phyloP scores from a whole-genome alignment of 2,329 filamentous ascomycete genomes.

The Ceratocystis eucalypticola region DNA sequence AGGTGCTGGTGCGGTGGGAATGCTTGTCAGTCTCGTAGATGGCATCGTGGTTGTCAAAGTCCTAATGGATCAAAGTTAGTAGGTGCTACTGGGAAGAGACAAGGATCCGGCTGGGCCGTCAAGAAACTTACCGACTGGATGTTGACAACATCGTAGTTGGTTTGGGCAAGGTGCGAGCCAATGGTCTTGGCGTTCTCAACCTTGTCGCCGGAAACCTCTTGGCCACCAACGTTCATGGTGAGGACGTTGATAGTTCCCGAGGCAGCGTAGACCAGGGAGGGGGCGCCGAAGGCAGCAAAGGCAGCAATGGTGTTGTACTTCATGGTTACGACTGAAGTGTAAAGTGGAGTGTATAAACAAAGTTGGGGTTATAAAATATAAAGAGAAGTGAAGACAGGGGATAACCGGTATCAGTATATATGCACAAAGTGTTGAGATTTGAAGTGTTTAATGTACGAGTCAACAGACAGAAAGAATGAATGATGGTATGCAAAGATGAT shows the following conservation, averaged over 20 bases:
- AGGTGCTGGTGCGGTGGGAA: slow-evolving; percentile 47
- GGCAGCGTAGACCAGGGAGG: slow-evolving; percentile 14
- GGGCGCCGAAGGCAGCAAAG: slow-evolving; percentile 12
- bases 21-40: slow-evolving; percentile 49
- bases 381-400: background rate
- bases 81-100: background rate
- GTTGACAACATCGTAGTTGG: slow-evolving; percentile 49
- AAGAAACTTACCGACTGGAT: slow-evolving; percentile 41
- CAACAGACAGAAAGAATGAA: background rate
- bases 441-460: background rate
- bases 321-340: slow-evolving; percentile 6
- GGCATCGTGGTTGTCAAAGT: slow-evolving; percentile 54
- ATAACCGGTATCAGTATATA: background rate
- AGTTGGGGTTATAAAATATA: background rate
- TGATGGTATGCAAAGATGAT: background rate
- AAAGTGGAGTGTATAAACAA: background rate
- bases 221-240: slow-evolving; percentile 48
- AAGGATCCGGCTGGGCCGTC: background rate
- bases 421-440: background rate
- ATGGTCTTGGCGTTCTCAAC: slow-evolving; percentile 42
- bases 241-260: slow-evolving; percentile 36
- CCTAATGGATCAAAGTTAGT: slow-evolving; percentile 24
- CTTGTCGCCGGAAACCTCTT: slow-evolving; percentile 50
- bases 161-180: slow-evolving; percentile 41
- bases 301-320: slow-evolving; percentile 16